Evolutionary conservation across 2,329 filamentous ascomycete genomes (phyloP).

Genomic region (Exophiala bonariae): DNA sequence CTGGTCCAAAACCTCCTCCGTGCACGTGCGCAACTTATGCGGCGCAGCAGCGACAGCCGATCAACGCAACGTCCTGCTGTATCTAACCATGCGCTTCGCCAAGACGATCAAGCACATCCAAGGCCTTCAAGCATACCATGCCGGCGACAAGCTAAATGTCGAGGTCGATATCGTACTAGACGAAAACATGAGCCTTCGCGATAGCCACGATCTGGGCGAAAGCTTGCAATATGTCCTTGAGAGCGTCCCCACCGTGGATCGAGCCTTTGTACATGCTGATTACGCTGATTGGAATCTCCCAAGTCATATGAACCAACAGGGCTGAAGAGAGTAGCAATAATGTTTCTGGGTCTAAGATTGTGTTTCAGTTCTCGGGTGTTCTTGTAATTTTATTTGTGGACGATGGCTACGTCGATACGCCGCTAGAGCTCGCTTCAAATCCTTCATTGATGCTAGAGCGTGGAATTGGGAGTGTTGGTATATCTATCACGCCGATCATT

Average conservation of each 20-base stretch:
- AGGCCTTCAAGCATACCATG: conserved; percentile 80
- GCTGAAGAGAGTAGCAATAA: not conserved
- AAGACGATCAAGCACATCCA: conserved; percentile 84
- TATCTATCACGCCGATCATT: too few species aligned
- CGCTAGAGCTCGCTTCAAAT: too few species aligned
- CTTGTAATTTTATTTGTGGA: too few species aligned
- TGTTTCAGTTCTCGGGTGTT: too few species aligned
- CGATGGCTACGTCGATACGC: too few species aligned
- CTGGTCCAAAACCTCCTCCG: conserved; percentile 71
- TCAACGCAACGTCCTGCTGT: conserved; percentile 80
- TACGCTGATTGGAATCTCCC: conserved; percentile 43
- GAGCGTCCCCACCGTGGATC: conserved; percentile 75
- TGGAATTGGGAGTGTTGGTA: too few species aligned
- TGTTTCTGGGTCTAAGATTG: too few species aligned
- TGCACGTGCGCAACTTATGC: conserved; percentile 78
- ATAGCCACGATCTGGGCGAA: conserved; percentile 79
- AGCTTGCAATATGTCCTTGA: conserved; percentile 81
- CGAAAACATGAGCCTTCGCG: conserved; percentile 70
- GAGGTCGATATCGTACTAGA: conserved; percentile 83
- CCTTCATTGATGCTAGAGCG: too few species aligned
- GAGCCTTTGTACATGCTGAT: conserved; percentile 63
- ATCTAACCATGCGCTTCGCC: conserved; percentile 91
- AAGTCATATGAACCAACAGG: conserved; percentile 38
- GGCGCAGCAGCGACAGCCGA: conserved; percentile 77
- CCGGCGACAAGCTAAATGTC: conserved; percentile 81